Conservation (phyloP, 257 asterid species). For the Nicotiana otophora region DNA sequence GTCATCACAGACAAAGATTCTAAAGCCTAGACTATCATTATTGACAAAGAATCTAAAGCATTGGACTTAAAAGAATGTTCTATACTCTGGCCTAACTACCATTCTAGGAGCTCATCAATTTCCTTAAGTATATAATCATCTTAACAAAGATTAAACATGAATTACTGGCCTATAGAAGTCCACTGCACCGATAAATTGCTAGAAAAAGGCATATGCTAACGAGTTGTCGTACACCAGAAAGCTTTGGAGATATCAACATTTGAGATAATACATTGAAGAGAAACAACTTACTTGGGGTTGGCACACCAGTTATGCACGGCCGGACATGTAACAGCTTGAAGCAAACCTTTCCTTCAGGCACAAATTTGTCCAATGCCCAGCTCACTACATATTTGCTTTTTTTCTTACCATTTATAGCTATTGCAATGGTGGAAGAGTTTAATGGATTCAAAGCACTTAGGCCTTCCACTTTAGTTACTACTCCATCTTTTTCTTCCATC, state of each 20-base stretch:
- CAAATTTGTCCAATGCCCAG: conserved; percentile 93
- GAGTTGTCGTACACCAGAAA: neutral
- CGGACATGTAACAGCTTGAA: conserved; percentile 68
- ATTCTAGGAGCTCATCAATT: neutral
- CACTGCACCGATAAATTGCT: neutral
- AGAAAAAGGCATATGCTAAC: neutral
- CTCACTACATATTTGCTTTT: conserved; percentile 49
- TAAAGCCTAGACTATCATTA: neutral
- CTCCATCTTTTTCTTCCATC: neutral
- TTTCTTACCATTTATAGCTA: conserved; percentile 59
- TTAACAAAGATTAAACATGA: neutral
- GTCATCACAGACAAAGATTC: neutral
- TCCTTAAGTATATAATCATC: neutral
- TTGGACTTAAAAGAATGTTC: neutral
- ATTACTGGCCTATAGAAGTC: neutral
- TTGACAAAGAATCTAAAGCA: neutral
- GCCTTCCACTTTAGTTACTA: conserved; percentile 19
- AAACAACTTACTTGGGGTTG: conserved; percentile 74
- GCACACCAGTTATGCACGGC: conserved; percentile 48
- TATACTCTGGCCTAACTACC: neutral
- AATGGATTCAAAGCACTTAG: conserved; percentile 25
- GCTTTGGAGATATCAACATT: neutral
- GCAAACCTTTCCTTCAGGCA: conserved; percentile 54
- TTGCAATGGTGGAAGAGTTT: conserved; percentile 32
- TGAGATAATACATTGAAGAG: neutral